These are phyloP conservation scores for Candida ulmi DNA, from an alignment of 805 yeast genomes.

Conservation along the genomic window DNA sequence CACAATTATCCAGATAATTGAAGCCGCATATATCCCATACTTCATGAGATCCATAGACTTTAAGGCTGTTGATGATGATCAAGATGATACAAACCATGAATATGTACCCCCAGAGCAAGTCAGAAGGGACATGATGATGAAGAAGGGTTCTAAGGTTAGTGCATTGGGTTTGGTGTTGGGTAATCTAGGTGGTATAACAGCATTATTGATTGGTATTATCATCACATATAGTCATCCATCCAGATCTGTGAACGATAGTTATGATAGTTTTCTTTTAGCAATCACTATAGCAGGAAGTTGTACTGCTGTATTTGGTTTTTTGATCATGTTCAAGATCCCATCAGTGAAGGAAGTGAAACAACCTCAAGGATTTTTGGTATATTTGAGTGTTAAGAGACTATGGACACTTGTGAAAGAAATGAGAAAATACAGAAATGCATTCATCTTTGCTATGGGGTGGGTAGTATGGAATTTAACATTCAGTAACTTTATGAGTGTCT, in stretches of 20 bases:
- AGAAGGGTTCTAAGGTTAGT: slow-evolving; percentile 30
- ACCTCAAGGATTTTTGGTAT: slow-evolving; percentile 23
- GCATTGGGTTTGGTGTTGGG: slow-evolving; percentile 32
- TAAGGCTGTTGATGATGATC: slow-evolving; percentile 6
- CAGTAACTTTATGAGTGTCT: slow-evolving; percentile 30
- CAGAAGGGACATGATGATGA: slow-evolving; percentile 22
- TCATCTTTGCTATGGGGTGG: slow-evolving; percentile 33
- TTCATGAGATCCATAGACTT: slow-evolving; percentile 29
- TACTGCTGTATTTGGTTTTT: slow-evolving; percentile 24
- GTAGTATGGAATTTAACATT: slow-evolving; percentile 36
- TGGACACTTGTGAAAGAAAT: slow-evolving; percentile 22
- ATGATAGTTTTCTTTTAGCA: slow-evolving; percentile 31
- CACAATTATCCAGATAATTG: slow-evolving; percentile 31
- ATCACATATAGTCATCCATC: slow-evolving; percentile 27
- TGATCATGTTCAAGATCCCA: slow-evolving; percentile 28
- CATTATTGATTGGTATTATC: slow-evolving; percentile 32
- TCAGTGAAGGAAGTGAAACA: slow-evolving; percentile 23
- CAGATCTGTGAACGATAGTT: slow-evolving; percentile 25
- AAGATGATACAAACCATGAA: not conserved
- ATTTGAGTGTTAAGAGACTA: slow-evolving; percentile 26
- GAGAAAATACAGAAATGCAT: slow-evolving; percentile 29
- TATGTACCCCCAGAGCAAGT: slow-evolving; percentile 1
- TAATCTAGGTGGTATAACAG: slow-evolving; percentile 33
- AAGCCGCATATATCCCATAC: slow-evolving; percentile 35
- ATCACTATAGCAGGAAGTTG: slow-evolving; percentile 33